A percentile compares a stretch with the other conserved stretches of the same genome.
Evolutionary conservation across 371 early-diverging fungal genomes (phyloP).

Genomic region (Saksenaea vasiformis): DNA sequence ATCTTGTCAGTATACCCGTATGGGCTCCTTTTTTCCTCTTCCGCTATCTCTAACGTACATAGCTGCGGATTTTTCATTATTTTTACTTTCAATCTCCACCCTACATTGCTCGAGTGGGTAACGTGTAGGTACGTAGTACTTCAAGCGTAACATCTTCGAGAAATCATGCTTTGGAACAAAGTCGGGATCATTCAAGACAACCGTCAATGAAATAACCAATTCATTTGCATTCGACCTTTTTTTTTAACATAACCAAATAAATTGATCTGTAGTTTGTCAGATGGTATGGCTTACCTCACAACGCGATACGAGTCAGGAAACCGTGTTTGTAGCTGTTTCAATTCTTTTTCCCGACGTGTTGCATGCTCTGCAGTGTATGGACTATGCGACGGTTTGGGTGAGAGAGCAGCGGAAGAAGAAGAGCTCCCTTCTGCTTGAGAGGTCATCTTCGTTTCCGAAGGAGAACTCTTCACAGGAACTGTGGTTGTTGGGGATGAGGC

Average conservation of each 20-base stretch:
- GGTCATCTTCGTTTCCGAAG: neutral
- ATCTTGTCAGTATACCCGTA: too few species aligned
- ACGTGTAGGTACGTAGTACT: slow-evolving; percentile 44
- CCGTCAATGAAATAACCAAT: slow-evolving; percentile 10
- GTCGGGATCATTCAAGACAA: slow-evolving; percentile 36
- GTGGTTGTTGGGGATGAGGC: neutral
- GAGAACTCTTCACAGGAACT: neutral
- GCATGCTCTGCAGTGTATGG: neutral
- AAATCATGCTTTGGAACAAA: slow-evolving; percentile 30
- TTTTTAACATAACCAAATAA: neutral
- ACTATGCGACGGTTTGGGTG: neutral
- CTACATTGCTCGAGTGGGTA: slow-evolving; percentile 56
- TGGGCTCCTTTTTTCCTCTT: neutral
- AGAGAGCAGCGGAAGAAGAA: too few species aligned
- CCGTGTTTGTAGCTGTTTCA: slow-evolving; percentile 42
- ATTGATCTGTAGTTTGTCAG: neutral
- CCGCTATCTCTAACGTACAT: slow-evolving; percentile 22
- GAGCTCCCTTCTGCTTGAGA: neutral
- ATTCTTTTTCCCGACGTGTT: slow-evolving; percentile 13
- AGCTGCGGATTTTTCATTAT: slow-evolving; percentile 41
- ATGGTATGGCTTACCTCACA: slow-evolving; percentile 18
- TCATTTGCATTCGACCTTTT: neutral
- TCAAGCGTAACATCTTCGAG: slow-evolving; percentile 26
- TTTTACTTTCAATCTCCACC: slow-evolving; percentile 49
- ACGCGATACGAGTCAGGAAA: slow-evolving; percentile 43